phyloP scores from a whole-genome alignment of 1,284 basidiomycete genomes.

The Ganoderma lingzhi region DNA sequence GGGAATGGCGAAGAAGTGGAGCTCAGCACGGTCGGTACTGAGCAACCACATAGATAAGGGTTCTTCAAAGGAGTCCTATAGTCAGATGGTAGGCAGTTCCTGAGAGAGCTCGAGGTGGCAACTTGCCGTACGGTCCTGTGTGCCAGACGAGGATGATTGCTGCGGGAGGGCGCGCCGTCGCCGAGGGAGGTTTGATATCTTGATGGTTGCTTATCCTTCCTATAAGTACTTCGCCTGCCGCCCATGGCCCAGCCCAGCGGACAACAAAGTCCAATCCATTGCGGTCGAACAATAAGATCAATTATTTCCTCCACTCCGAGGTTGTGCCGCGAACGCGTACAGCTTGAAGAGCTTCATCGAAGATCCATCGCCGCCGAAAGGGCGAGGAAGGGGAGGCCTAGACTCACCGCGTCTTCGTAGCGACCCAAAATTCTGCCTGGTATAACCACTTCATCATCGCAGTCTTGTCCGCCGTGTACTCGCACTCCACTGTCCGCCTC shows the following conservation, averaged over 20 bases:
- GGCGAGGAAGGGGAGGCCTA: background rate
- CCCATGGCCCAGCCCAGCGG: no score
- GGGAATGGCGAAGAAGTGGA: slow-evolving; percentile 9
- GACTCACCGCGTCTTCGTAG: slow-evolving; percentile 45
- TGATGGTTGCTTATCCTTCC: no score
- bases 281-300: no score
- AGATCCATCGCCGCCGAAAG: background rate
- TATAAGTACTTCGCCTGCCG: no score
- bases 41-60: slow-evolving; percentile 12
- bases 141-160: no score
- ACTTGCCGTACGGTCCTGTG: background rate
- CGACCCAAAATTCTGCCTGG: slow-evolving; percentile 71
- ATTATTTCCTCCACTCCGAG: background rate
- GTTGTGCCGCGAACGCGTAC: background rate
- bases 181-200: no score
- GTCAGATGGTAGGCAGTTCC: background rate
- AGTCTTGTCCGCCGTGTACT: slow-evolving; percentile 66
- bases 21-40: slow-evolving; percentile 11
- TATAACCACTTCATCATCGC: slow-evolving; percentile 78
- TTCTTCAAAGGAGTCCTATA: background rate
- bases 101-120: background rate
- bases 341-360: background rate
- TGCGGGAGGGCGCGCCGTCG: no score
- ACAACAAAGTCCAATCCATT: no score
- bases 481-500: slow-evolving; percentile 57